A percentile compares a stretch with the other conserved stretches of the same genome.
phyloP scores from a whole-genome alignment of 495 filamentous ascomycete genomes.

The Opeltia flavorubescens region DNA sequence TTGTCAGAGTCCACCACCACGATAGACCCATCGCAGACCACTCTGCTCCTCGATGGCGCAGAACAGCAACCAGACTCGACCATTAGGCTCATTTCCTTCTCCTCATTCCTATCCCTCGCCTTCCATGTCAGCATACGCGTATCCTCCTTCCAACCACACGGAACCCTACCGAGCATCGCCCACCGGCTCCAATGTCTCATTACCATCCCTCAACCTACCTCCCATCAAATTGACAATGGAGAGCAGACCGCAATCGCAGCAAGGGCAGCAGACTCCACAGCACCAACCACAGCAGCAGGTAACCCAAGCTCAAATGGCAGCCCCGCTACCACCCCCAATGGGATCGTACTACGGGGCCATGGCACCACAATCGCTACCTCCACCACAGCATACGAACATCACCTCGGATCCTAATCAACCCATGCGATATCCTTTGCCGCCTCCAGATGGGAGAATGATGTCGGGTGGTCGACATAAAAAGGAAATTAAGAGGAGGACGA shows the following conservation, averaged over 20 bases:
- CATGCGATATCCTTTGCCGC: slow-evolving; percentile 45
- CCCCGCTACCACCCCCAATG: slow-evolving; percentile 23
- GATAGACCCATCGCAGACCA: not conserved
- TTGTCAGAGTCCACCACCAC: too few species aligned
- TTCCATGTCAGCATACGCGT: slow-evolving; percentile 39
- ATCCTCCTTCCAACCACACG: slow-evolving; percentile 32
- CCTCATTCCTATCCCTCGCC: slow-evolving; percentile 42
- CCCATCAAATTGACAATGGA: slow-evolving; percentile 41
- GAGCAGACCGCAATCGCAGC: slow-evolving; percentile 23
- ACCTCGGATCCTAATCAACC: slow-evolving; percentile 24
- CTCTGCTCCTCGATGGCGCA: slow-evolving; percentile 9
- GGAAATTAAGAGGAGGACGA: slow-evolving; percentile 96
- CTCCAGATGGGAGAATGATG: slow-evolving; percentile 50
- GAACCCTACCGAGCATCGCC: slow-evolving; percentile 39
- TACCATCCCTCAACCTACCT: slow-evolving; percentile 45
- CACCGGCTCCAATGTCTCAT: slow-evolving; percentile 30
- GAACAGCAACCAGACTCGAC: slow-evolving; percentile 7
- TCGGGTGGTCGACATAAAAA: slow-evolving; percentile 84
- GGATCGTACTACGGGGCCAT: slow-evolving; percentile 18
- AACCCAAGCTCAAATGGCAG: slow-evolving; percentile 23
- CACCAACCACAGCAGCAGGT: slow-evolving; percentile 24
- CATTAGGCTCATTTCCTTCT: slow-evolving; percentile 37
- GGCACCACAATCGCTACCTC: slow-evolving; percentile 20
- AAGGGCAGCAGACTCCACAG: slow-evolving; percentile 17
- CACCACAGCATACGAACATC: slow-evolving; percentile 25